Percentiles rank a stretch among this genome's conserved stretches.
phyloP scores from a whole-genome alignment of 2,329 filamentous ascomycete genomes.

The Fusarium temperatum region DNA sequence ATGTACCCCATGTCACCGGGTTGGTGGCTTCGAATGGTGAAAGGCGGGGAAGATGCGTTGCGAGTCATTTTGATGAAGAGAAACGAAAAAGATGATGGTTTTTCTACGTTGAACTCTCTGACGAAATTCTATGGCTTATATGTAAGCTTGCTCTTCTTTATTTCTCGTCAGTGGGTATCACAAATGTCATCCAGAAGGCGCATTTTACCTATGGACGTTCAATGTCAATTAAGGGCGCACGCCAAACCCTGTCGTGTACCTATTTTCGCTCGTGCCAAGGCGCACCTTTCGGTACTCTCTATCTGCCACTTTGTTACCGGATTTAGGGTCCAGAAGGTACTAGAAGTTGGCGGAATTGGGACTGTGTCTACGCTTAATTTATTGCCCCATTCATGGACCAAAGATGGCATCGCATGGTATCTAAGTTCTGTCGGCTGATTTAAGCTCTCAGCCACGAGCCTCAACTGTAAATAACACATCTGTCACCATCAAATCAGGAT shows the following conservation, averaged over 20 bases:
- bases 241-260: background rate
- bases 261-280: background rate
- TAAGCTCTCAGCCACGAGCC: too few species aligned
- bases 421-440: too few species aligned
- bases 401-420: background rate
- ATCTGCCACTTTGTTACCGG: background rate
- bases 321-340: fast-evolving
- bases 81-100: background rate
- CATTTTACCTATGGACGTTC: background rate
- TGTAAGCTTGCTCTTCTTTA: fast-evolving
- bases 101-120: fast-evolving
- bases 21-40: background rate
- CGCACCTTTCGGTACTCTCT: background rate
- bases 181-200: background rate
- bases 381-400: too few species aligned
- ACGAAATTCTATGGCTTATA: background rate
- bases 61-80: background rate
- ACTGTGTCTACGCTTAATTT: background rate
- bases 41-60: background rate
- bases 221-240: background rate
- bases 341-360: fast-evolving
- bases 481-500: too few species aligned
- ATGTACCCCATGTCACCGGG: slow-evolving; percentile 7
- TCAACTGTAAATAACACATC: too few species aligned
- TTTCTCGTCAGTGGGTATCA: background rate